Percentiles rank a stretch among this genome's conserved stretches.
These are phyloP conservation scores for Capsella bursapastoris DNA, from an alignment of 345 rosid genomes.

Conservation along the genomic window DNA sequence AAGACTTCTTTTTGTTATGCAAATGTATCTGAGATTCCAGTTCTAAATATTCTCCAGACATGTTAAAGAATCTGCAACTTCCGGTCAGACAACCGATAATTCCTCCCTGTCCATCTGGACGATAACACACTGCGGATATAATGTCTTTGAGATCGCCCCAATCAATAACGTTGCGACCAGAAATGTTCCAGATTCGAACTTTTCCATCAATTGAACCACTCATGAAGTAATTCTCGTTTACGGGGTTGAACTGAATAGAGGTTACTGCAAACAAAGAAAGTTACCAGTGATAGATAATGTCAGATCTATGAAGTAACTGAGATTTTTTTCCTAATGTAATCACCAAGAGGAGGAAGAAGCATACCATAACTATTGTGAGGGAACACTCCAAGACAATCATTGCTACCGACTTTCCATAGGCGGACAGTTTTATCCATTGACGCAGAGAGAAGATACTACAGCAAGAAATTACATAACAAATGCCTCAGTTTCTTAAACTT, in stretches of 20 bases:
- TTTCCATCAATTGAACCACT: constrained; percentile 88
- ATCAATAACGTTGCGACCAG: constrained; percentile 72
- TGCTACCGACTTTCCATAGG: constrained; percentile 69
- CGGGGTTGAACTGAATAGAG: constrained; percentile 81
- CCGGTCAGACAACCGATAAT: constrained; percentile 61
- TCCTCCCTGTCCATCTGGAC: constrained; percentile 78
- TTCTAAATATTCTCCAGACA: constrained; percentile 69
- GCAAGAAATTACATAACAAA: constrained; percentile 35
- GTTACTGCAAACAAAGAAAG: constrained; percentile 62
- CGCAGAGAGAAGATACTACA: constrained; percentile 75
- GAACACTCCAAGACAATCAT: constrained; percentile 65
- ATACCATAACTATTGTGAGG: constrained; percentile 79
- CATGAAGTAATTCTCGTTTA: constrained; percentile 69
- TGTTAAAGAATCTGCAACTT: constrained; percentile 61
- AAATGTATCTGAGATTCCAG: constrained; percentile 67
- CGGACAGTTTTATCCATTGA: constrained; percentile 84
- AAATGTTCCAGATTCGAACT: constrained; percentile 77
- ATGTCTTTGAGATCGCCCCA: constrained; percentile 78
- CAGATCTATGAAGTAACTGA: constrained; percentile 28
- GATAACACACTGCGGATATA: constrained; percentile 85
- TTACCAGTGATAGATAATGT: constrained; percentile 22
- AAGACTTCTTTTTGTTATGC: constrained; percentile 69
- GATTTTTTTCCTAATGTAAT: background rate
- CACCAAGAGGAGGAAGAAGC: constrained; percentile 31
- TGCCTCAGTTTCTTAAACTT: constrained; percentile 18